Evolutionary conservation across 179 eudicot genomes (phyloP).

Genomic region (Drosera spatulata): DNA sequence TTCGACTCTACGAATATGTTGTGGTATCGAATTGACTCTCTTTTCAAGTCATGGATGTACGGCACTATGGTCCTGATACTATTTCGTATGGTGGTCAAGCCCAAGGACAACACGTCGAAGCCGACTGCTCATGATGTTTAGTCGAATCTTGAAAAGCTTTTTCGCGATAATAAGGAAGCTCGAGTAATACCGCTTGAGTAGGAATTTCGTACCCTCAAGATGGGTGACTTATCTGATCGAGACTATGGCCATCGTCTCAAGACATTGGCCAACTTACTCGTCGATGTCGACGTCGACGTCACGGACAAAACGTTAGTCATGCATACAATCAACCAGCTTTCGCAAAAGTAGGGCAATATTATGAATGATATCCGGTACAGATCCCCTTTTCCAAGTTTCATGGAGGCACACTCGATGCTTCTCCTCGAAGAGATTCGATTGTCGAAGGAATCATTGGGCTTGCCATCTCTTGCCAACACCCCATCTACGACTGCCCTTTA

Average conservation of each 20-base stretch:
- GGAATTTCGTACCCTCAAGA: background rate
- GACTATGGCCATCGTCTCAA: background rate
- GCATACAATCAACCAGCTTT: background rate
- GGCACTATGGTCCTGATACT: background rate
- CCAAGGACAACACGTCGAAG: background rate
- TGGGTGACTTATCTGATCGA: background rate
- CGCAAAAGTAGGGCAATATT: background rate
- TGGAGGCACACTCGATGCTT: background rate
- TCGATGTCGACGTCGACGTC: background rate
- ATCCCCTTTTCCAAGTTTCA: background rate
- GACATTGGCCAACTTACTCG: background rate
- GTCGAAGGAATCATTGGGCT: too few relatives aligned
- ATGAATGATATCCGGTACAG: background rate
- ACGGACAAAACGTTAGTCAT: background rate
- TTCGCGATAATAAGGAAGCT: background rate
- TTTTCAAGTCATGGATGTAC: background rate
- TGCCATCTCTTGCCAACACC: background rate
- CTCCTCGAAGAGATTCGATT: background rate
- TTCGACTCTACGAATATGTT: background rate
- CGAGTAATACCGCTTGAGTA: background rate
- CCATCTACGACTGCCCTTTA: background rate
- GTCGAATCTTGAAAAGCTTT: background rate
- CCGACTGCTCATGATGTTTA: background rate
- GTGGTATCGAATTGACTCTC: background rate
- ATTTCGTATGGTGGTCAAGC: background rate